phyloP scores from a whole-genome alignment of 805 yeast species.

The Pichia nakasei region DNA sequence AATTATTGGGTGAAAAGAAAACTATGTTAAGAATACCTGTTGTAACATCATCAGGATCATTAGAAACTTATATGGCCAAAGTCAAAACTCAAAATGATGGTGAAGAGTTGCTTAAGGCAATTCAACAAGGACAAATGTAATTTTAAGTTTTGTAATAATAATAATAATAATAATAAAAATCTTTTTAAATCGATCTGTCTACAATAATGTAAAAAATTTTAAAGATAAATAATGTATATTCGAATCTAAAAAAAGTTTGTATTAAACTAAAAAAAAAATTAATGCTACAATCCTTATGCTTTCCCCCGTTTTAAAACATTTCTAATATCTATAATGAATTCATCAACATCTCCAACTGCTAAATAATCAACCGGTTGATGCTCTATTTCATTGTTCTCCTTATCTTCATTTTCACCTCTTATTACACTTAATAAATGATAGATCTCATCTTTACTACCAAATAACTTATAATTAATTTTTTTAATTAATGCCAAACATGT shows the following conservation, averaged over 20 bases:
- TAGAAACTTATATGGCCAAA: conserved; percentile 61
- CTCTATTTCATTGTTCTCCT: background rate
- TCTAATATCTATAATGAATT: conserved; percentile 37
- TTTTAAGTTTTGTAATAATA: background rate
- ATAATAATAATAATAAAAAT: too few relatives aligned
- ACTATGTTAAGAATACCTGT: conserved; percentile 60
- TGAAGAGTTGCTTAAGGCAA: conserved; percentile 34
- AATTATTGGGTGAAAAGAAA: conserved; percentile 49
- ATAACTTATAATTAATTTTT: conserved; percentile 41
- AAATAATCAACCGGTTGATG: conserved; percentile 27
- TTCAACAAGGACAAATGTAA: conserved; percentile 17
- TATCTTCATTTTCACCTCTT: background rate
- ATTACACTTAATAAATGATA: conserved; percentile 22
- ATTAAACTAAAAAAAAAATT: background rate
- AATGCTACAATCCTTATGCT: background rate
- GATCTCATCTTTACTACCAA: conserved; percentile 42
- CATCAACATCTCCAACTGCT: conserved; percentile 42
- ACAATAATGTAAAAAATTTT: too few relatives aligned
- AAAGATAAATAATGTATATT: too few relatives aligned
- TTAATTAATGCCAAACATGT: conserved; percentile 45
- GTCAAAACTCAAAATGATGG: conserved; percentile 76
- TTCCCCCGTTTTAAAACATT: conserved; percentile 23
- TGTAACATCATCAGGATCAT: conserved; percentile 43
- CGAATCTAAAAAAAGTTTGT: too few relatives aligned
- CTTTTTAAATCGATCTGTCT: too few relatives aligned